phyloP scores from a whole-genome alignment of 2,329 filamentous ascomycete species.

The Sodiomyces alkalinus region DNA sequence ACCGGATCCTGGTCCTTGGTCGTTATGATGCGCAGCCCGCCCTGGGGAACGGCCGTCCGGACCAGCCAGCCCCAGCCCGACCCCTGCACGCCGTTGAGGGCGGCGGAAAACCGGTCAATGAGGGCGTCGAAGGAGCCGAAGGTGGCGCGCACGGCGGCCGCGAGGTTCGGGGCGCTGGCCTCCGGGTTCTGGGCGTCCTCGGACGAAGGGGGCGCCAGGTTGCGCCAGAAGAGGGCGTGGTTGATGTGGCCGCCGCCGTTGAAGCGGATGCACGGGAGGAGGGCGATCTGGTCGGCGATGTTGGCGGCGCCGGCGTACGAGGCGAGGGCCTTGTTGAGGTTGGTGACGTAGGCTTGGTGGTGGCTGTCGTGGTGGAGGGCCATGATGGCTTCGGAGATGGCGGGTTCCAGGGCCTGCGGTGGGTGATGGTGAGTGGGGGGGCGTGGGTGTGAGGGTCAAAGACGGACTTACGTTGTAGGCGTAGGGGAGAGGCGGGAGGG shows the following conservation, averaged over 20 bases:
- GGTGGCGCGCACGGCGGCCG: conserved; percentile 33
- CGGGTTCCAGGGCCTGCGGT: conserved; percentile 40
- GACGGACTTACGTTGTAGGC: conserved; percentile 1
- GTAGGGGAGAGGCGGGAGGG: conserved; percentile 2
- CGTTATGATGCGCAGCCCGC: conserved; percentile 30
- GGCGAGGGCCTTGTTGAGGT: conserved; percentile 55
- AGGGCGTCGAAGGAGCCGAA: conserved; percentile 42
- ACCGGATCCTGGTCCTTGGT: conserved; percentile 52
- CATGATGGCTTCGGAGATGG: conserved; percentile 68
- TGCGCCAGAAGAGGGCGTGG: conserved; percentile 56
- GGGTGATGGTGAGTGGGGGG: background rate
- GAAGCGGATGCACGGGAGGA: conserved; percentile 39
- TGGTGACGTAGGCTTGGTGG: conserved; percentile 71
- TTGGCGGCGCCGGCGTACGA: conserved; percentile 47
- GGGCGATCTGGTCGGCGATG: conserved; percentile 13
- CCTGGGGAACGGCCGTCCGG: conserved; percentile 19
- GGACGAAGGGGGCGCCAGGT: conserved; percentile 32
- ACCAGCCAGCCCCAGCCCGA: conserved; percentile 56
- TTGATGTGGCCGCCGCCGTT: conserved; percentile 53
- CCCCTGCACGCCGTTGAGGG: conserved; percentile 44
- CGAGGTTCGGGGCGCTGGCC: conserved; percentile 25
- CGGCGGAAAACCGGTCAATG: conserved; percentile 35
- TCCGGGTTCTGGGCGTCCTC: conserved; percentile 30
- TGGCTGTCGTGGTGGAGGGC: conserved; percentile 72
- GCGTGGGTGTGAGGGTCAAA: background rate